A percentile compares a stretch with the other conserved stretches of the same genome.
phyloP scores from a whole-genome alignment of 2,329 filamentous ascomycete genomes.

The Aphanocladium album region DNA sequence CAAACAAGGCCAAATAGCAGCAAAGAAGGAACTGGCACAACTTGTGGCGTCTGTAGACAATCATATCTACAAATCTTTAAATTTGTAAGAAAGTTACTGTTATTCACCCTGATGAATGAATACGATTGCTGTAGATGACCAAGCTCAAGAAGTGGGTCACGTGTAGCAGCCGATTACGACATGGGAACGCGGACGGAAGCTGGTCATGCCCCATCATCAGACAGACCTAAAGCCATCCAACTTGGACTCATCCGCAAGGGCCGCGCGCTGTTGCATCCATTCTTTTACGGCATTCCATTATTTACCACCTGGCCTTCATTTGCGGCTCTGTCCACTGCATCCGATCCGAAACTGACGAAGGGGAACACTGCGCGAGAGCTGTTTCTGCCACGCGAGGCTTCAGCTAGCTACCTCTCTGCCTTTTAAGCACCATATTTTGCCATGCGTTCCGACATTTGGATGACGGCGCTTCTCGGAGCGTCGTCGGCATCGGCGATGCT shows the following conservation, averaged over 20 bases:
- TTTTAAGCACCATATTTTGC: constrained; percentile 14
- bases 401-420: background rate
- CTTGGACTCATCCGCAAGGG: background rate
- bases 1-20: too few species aligned
- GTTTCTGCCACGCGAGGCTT: background rate
- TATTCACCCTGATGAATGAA: too few species aligned
- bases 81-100: too few species aligned
- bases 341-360: background rate
- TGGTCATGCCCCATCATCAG: background rate
- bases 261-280: constrained; percentile 6
- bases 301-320: background rate
- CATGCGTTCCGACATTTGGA: constrained; percentile 37
- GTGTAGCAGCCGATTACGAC: constrained; percentile 8
- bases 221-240: background rate
- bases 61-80: too few species aligned
- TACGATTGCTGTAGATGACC: too few species aligned
- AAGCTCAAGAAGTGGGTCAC: constrained; percentile 6
- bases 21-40: too few species aligned
- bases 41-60: too few species aligned
- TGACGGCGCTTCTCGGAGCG: constrained; percentile 34
- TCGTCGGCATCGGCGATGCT: constrained; percentile 44
- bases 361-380: background rate
- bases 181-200: background rate
- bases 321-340: background rate
- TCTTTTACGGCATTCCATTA: constrained; percentile 2